These are phyloP conservation scores for Volutella citrinella DNA, from an alignment of 2,329 filamentous ascomycete species.

Conservation along the genomic window DNA sequence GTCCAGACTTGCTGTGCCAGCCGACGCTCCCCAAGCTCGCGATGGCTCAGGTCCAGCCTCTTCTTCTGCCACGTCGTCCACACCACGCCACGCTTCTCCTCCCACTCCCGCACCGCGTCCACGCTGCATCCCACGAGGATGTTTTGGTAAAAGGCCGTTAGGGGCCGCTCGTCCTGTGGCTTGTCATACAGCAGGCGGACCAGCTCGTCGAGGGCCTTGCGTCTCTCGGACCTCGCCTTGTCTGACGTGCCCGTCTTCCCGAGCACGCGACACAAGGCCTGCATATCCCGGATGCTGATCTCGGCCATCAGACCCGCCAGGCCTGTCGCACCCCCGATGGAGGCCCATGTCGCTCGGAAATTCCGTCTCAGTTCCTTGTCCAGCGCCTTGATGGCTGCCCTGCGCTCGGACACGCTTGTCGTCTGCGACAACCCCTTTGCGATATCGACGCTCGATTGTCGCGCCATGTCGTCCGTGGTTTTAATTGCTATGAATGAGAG, in stretches of 20 bases:
- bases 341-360: constrained; percentile 21
- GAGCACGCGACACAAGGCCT: constrained; percentile 14
- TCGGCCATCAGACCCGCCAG: constrained; percentile 20
- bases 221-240: constrained; percentile 18
- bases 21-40: constrained; percentile 12
- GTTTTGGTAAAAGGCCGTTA: constrained; percentile 19
- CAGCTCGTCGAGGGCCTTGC: constrained; percentile 18
- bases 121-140: constrained; percentile 21
- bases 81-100: constrained; percentile 7
- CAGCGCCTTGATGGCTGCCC: constrained; percentile 15
- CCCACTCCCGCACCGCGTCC: constrained; percentile 17
- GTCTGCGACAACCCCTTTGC: constrained; percentile 13
- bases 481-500: too few species aligned
- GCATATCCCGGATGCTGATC: constrained; percentile 23
- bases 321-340: constrained; percentile 18
- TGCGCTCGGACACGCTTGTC: constrained; percentile 13
- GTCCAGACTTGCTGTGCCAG: constrained; percentile 16
- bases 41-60: constrained; percentile 14
- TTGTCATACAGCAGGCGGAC: constrained; percentile 13
- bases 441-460: constrained; percentile 4
- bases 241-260: constrained; percentile 18
- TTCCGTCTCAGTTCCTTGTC: constrained; percentile 18
- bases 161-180: constrained; percentile 15
- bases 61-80: constrained; percentile 15
- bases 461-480: too few species aligned